A percentile compares a stretch with the other conserved stretches of the same genome.
Evolutionary conservation across 179 eudicot species (phyloP).

Genomic region (Gypsophila paniculata): DNA sequence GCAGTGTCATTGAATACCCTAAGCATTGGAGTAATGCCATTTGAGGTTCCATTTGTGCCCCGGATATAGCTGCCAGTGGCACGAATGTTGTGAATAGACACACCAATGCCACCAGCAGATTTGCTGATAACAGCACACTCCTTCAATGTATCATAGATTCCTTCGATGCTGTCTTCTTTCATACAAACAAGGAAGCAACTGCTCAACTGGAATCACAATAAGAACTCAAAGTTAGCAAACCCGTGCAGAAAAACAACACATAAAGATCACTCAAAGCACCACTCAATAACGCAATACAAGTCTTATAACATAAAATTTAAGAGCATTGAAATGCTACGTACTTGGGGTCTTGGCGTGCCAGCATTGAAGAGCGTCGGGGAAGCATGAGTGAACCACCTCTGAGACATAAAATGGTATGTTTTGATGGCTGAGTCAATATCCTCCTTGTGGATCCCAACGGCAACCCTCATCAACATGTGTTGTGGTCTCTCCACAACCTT

Average conservation of each 20-base stretch:
- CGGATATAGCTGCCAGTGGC: conserved; percentile 94
- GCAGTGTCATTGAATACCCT: conserved; percentile 98
- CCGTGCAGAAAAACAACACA: background rate
- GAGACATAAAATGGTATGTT: conserved; percentile 94
- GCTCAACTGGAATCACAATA: conserved; percentile 57
- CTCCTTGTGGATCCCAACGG: conserved; percentile 93
- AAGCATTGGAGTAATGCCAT: conserved; percentile 94
- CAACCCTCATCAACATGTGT: conserved; percentile 96
- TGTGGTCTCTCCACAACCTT: conserved; percentile 95
- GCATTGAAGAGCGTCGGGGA: conserved; percentile 97
- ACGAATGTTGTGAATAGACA: conserved; percentile 93
- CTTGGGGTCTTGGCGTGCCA: conserved; percentile 96
- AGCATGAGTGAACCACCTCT: conserved; percentile 99
- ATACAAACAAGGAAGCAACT: conserved; percentile 90
- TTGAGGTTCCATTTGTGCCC: conserved; percentile 95
- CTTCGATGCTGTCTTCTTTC: conserved; percentile 97
- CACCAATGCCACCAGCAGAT: conserved; percentile 97
- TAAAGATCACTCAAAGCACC: background rate
- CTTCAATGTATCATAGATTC: conserved; percentile 84
- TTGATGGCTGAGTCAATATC: conserved; percentile 75
- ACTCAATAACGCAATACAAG: too few relatives aligned
- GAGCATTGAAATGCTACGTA: conserved; percentile 26
- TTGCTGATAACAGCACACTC: conserved; percentile 98
- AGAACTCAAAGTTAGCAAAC: background rate
- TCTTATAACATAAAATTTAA: too few relatives aligned